Percentiles rank a stretch among this genome's conserved stretches.
Conservation (phyloP, 2,329 filamentous ascomycete genomes). For the Bisporella sp. region DNA sequence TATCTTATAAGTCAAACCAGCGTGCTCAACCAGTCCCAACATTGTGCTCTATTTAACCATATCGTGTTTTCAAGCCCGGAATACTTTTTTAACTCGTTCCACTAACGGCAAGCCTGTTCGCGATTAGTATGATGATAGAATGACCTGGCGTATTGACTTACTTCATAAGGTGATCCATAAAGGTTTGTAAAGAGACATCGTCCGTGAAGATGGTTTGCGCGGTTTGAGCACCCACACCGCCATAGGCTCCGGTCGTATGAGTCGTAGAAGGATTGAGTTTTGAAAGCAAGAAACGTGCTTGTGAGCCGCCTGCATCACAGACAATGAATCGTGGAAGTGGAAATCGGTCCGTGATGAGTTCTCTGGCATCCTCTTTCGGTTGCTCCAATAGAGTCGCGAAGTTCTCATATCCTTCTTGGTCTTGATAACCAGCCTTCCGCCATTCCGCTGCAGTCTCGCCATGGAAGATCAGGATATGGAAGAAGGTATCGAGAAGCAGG, state of each 20-base stretch:
- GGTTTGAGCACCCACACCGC: conserved; percentile 74
- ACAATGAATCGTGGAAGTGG: conserved; percentile 98
- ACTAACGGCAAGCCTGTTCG: conserved; percentile 49
- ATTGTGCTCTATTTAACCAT: too few relatives aligned
- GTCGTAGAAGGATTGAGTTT: conserved; percentile 98
- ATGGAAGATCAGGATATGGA: conserved; percentile 99
- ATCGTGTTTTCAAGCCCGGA: too few relatives aligned
- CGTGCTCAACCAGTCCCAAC: too few relatives aligned
- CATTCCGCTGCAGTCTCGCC: conserved; percentile 97
- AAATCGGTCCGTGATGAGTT: conserved; percentile 95
- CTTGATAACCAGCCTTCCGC: conserved; percentile 96
- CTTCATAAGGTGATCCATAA: conserved; percentile 99
- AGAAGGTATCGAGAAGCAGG: conserved; percentile 93
- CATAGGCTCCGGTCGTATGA: conserved; percentile 87
- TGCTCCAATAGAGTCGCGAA: conserved; percentile 82
- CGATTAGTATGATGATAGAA: conserved; percentile 18
- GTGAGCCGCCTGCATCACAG: conserved; percentile 95
- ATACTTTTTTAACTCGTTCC: conserved; percentile 40
- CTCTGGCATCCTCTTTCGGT: conserved; percentile 94
- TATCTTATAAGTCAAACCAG: too few relatives aligned
- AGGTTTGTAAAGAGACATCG: conserved; percentile 94
- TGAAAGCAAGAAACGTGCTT: conserved; percentile 91
- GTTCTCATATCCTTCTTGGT: conserved; percentile 97
- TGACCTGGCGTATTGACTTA: conserved; percentile 40
- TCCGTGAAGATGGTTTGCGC: conserved; percentile 99